phyloP scores from a whole-genome alignment of 2,329 filamentous ascomycete species.

The Fusarium irregulare region DNA sequence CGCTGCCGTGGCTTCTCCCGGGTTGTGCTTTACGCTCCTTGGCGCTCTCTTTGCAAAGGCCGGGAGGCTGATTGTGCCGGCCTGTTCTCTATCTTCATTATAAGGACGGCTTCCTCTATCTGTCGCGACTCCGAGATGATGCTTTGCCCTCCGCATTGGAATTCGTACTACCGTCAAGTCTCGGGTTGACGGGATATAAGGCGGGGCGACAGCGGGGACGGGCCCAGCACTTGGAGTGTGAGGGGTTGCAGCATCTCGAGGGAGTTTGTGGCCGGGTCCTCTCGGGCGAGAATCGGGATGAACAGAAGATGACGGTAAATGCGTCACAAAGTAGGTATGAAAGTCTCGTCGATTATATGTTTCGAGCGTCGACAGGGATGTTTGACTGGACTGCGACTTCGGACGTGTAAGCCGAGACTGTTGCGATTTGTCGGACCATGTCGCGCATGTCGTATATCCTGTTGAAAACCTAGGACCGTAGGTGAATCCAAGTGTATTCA shows the following conservation, averaged over 20 bases:
- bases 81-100: conserved; percentile 95
- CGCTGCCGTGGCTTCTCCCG: conserved; percentile 73
- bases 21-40: conserved; percentile 65
- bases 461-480: neutral
- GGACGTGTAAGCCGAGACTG: conserved; percentile 21
- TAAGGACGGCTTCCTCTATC: conserved; percentile 85
- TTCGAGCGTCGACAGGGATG: conserved; percentile 19
- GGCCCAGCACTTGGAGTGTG: conserved; percentile 69
- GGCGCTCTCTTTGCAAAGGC: conserved; percentile 90
- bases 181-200: conserved; percentile 67
- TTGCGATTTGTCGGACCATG: conserved; percentile 24
- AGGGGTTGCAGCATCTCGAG: conserved; percentile 84
- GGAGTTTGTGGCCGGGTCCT: conserved; percentile 84
- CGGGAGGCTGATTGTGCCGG: conserved; percentile 91
- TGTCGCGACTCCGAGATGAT: conserved; percentile 88
- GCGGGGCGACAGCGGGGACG: conserved; percentile 68
- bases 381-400: conserved; percentile 2
- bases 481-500: neutral
- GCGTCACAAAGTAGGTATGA: conserved; percentile 97
- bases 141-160: conserved; percentile 90
- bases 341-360: conserved; percentile 65
- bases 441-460: conserved; percentile 12
- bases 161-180: conserved; percentile 96
- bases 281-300: conserved; percentile 82
- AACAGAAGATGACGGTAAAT: conserved; percentile 91